These are phyloP conservation scores for Martiniozyma abietophila DNA, from an alignment of 805 yeast genomes.

Conservation along the genomic window DNA sequence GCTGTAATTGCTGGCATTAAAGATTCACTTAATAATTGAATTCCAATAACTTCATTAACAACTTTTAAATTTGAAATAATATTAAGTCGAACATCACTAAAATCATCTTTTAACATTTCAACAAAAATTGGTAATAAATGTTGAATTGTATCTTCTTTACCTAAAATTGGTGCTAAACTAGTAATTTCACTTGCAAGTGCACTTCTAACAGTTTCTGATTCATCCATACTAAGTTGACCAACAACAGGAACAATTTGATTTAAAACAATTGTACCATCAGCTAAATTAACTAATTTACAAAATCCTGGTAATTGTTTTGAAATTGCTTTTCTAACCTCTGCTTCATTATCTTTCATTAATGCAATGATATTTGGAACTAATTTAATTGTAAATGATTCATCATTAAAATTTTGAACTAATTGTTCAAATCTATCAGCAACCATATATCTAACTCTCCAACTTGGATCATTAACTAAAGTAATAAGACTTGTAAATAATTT, in stretches of 20 bases:
- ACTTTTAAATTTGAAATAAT: slow-evolving; percentile 86
- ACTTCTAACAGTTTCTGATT: slow-evolving; percentile 87
- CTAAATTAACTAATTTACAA: slow-evolving; percentile 38
- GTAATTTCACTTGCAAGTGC: slow-evolving; percentile 86
- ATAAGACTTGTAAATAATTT: slow-evolving; percentile 59
- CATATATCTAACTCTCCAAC: slow-evolving; percentile 98
- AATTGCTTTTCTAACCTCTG: slow-evolving; percentile 92
- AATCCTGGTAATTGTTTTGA: slow-evolving; percentile 84
- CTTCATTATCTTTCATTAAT: slow-evolving; percentile 85
- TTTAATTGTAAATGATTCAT: slow-evolving; percentile 46
- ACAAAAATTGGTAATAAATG: slow-evolving; percentile 79
- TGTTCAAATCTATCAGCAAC: slow-evolving; percentile 88
- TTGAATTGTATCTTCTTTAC: slow-evolving; percentile 76
- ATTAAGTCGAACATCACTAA: slow-evolving; percentile 90
- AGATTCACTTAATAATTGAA: slow-evolving; percentile 75
- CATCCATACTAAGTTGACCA: slow-evolving; percentile 77
- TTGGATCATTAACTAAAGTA: slow-evolving; percentile 72
- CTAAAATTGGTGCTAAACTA: slow-evolving; percentile 75
- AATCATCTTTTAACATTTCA: slow-evolving; percentile 93
- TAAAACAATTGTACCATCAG: slow-evolving; percentile 42
- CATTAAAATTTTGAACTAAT: slow-evolving; percentile 57
- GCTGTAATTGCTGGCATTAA: slow-evolving; percentile 93
- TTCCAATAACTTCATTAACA: slow-evolving; percentile 92
- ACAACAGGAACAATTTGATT: slow-evolving; percentile 75
- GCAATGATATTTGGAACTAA: slow-evolving; percentile 64